phyloP scores from a whole-genome alignment of 805 yeast genomes.

The Spathaspora arborariae region DNA sequence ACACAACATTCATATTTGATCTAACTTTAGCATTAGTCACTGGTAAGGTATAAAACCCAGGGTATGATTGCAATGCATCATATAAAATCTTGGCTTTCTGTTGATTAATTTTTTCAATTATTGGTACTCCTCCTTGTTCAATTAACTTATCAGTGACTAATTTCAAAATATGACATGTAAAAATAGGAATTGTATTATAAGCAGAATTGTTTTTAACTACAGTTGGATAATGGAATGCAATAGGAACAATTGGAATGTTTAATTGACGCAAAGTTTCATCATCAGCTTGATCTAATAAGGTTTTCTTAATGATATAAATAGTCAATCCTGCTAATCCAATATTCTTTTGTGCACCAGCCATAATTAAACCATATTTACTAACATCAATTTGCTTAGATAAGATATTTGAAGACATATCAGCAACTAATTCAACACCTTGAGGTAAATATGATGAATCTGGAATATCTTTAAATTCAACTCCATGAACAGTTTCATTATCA shows the following conservation, averaged over 20 bases:
- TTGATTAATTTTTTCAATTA: conserved; percentile 54
- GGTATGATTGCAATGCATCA: conserved; percentile 57
- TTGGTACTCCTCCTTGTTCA: conserved; percentile 65
- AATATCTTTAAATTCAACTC: conserved; percentile 67
- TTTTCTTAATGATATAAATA: conserved; percentile 82
- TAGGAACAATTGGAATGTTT: conserved; percentile 79
- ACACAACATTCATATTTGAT: conserved; percentile 91
- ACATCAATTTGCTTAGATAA: conserved; percentile 79
- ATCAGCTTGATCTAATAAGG: conserved; percentile 63
- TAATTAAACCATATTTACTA: conserved; percentile 77
- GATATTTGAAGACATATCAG: conserved; percentile 93
- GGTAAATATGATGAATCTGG: conserved; percentile 58
- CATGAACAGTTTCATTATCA: conserved; percentile 97
- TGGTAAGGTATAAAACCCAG: conserved; percentile 62
- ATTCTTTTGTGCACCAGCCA: conserved; percentile 99
- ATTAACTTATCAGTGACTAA: conserved; percentile 67
- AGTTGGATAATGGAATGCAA: conserved; percentile 82
- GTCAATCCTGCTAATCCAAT: conserved; percentile 96
- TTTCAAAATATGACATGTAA: conserved; percentile 82
- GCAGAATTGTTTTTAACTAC: conserved; percentile 88
- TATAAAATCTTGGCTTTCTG: conserved; percentile 66
- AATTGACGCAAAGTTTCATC: conserved; percentile 57
- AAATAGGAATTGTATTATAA: conserved; percentile 93
- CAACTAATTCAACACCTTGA: conserved; percentile 73
- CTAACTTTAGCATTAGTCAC: conserved; percentile 57